These are phyloP conservation scores for Bombardia bombarda DNA, from an alignment of 495 filamentous ascomycete species.

Conservation along the genomic window DNA sequence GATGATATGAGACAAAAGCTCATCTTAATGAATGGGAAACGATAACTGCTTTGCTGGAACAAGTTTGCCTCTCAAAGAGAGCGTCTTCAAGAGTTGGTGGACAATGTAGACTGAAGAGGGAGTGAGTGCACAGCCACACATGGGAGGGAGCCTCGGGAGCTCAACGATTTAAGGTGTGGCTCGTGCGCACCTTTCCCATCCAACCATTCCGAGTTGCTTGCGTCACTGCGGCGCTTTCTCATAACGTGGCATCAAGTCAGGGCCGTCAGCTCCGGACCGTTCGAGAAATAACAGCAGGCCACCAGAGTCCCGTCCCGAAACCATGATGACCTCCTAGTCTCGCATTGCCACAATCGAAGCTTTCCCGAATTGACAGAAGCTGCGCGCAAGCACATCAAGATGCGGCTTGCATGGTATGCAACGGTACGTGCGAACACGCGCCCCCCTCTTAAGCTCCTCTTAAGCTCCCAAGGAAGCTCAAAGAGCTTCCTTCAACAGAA, in stretches of 20 bases:
- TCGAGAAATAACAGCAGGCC: background rate
- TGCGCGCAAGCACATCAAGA: conserved; percentile 32
- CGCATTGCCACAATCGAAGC: background rate
- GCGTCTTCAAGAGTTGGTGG: too few relatives aligned
- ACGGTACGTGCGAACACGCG: conserved; percentile 36
- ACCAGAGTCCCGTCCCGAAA: background rate
- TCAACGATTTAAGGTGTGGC: too few relatives aligned
- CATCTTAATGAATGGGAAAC: too few relatives aligned
- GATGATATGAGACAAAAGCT: too few relatives aligned
- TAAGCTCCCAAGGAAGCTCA: background rate
- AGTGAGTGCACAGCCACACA: too few relatives aligned
- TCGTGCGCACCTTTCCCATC: background rate
- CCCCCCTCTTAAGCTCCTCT: conserved; percentile 5
- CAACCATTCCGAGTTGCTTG: too few relatives aligned
- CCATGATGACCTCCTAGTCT: conserved; percentile 20
- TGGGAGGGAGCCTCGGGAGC: too few relatives aligned
- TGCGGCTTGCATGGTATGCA: conserved; percentile 51
- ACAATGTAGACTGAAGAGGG: background rate
- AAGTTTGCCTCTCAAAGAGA: too few relatives aligned
- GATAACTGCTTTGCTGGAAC: too few relatives aligned
- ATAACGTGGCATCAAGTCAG: conserved; percentile 31
- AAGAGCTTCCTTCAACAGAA: background rate
- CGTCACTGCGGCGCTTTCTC: conserved; percentile 8
- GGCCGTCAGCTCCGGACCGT: background rate
- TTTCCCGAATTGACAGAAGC: too few relatives aligned